These are phyloP conservation scores for Saturnispora gosingensis DNA, from an alignment of 805 yeast genomes.

Conservation along the genomic window DNA sequence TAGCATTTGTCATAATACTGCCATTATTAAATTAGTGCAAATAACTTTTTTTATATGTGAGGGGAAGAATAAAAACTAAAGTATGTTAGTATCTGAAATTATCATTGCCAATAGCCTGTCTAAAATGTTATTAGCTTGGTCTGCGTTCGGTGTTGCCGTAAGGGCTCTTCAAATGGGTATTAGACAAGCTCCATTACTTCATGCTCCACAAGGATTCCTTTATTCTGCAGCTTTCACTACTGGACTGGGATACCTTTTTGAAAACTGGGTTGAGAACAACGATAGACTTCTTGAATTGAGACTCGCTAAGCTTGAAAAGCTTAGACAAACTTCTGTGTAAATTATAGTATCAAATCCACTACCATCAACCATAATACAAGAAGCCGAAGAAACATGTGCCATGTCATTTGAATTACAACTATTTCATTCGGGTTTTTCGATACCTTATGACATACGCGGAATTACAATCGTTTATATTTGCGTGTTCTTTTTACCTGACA, in stretches of 20 bases:
- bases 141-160: conserved; percentile 31
- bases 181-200: conserved; percentile 31
- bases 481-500: background rate
- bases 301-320: conserved; percentile 28
- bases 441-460: background rate
- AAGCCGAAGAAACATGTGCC: background rate
- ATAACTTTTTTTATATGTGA: background rate
- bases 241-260: conserved; percentile 33
- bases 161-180: conserved; percentile 39
- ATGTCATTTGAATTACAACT: background rate
- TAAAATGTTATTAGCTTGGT: conserved; percentile 29
- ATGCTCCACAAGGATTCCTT: conserved; percentile 32
- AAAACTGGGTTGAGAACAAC: conserved; percentile 31
- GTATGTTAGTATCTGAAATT: background rate
- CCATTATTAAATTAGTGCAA: background rate
- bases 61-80: background rate
- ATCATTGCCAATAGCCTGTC: background rate
- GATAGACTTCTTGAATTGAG: conserved; percentile 31
- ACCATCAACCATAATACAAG: background rate
- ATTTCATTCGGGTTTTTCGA: background rate
- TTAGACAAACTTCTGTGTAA: conserved; percentile 26
- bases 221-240: conserved; percentile 38
- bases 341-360: background rate
- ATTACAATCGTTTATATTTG: background rate
- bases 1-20: background rate